phyloP scores from a whole-genome alignment of 176 grass and related monocot species.

The Eleusine indica region DNA sequence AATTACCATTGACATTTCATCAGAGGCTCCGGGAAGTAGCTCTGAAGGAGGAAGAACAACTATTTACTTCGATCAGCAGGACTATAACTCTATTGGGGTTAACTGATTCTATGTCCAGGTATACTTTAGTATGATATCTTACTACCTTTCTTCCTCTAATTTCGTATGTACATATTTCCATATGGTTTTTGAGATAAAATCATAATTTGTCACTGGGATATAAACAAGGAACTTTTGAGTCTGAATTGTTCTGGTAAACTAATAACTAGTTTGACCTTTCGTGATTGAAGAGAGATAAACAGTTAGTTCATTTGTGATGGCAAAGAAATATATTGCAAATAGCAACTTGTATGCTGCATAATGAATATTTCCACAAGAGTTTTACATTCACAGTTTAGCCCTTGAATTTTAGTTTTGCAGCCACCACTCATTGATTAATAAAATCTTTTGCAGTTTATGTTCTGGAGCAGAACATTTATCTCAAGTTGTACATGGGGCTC shows the following conservation, averaged over 20 bases:
- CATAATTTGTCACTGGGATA: background rate
- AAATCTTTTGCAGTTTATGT: constrained; percentile 61
- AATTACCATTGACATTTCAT: constrained; percentile 29
- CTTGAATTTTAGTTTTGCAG: constrained; percentile 33
- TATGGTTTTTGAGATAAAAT: background rate
- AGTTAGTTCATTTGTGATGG: background rate
- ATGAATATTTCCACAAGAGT: constrained; percentile 3
- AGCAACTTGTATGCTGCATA: constrained; percentile 15
- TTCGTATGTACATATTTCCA: background rate
- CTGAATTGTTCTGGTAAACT: constrained; percentile 2
- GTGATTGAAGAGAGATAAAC: background rate
- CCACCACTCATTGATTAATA: background rate
- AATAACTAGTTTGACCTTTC: constrained; percentile 1
- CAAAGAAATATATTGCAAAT: constrained; percentile 12
- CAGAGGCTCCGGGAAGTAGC: constrained; percentile 72
- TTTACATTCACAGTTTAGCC: background rate
- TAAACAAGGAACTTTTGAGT: background rate
- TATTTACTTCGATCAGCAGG: constrained; percentile 44
- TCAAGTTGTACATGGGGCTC: constrained; percentile 65
- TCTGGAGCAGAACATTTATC: constrained; percentile 75
- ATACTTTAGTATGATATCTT: constrained; percentile 16
- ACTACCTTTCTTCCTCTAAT: background rate
- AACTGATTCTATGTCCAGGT: constrained; percentile 84
- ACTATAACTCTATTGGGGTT: constrained; percentile 71
- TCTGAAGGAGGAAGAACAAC: constrained; percentile 79